Evolutionary conservation across 371 early-diverging fungal genomes (phyloP), one percentile per base, ranked within the genome.

Genomic region (Mortierella sp.): DNA sequence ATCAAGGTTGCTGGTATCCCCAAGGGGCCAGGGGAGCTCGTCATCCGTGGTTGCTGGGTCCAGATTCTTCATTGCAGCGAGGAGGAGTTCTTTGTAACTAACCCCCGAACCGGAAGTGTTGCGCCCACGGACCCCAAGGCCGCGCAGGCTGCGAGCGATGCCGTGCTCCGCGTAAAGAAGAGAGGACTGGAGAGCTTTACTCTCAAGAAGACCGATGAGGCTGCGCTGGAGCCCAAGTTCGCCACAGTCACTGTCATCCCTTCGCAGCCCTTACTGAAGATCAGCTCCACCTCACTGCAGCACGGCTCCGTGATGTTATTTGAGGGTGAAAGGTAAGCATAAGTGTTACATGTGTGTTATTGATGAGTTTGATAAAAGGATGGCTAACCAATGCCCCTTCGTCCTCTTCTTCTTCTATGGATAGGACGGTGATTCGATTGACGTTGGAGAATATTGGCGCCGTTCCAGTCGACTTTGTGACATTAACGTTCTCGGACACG

Each of bases 281-380:
- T 93, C 26, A 91, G 91, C 67, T 88, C 89, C 1, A 91, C 92
- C 0, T 92, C 92, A 4, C 77, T 93, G 2, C 82, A 90, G 37
- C 94, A 94, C 70, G 91, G 92, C 48, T 94, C 96, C 11, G 87
- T 94, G 11, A 95, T 95, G 95, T 85, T 96, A 19, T 96, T 92
- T 82, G 96, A 96, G 81, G 96, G 96, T 51, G 96, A 96, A 88
- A 88, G 88, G 95, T 95, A 88, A 46, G 89, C 76, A 9, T 0
- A 21, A 61, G 57, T 14, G 2, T 26, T 26, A 13, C 14, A 14
- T 11, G 14, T 14, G 28, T 57, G 0, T 34, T 19, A 19, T 61
- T 4, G 31, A 2, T 0, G 8, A 13, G 6, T 28, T 26, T 11
- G 57, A 10, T 69, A 44, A n/a, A 55, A 13, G 28, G 0, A 44